Conservation (phyloP, 1,284 basidiomycete genomes). For the Peniophora sp. region DNA sequence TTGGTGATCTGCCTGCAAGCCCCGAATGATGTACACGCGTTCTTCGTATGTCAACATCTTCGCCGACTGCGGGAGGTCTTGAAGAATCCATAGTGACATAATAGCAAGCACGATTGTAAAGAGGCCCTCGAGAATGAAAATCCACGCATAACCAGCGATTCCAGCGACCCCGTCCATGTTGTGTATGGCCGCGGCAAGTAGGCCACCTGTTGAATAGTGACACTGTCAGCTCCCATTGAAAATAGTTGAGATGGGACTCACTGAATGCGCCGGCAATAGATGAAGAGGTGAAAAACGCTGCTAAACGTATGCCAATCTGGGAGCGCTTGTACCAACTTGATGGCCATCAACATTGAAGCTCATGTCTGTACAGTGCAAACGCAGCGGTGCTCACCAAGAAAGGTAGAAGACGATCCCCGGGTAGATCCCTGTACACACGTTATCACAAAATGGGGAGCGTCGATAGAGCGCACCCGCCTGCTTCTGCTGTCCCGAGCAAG, state of each 20-base stretch:
- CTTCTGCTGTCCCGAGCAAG: constrained; percentile 11
- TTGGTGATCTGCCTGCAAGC: constrained; percentile 41
- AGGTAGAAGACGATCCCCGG: constrained; percentile 30
- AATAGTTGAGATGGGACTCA: constrained; percentile 15
- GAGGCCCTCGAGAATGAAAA: constrained; percentile 62
- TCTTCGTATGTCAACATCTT: constrained; percentile 46
- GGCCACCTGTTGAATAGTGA: constrained; percentile 34
- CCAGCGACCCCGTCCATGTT: constrained; percentile 65
- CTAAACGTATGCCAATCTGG: constrained; percentile 59
- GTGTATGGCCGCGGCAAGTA: constrained; percentile 56
- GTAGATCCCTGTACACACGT: constrained; percentile 18
- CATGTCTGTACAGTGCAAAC: background rate
- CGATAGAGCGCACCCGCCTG: constrained; percentile 10
- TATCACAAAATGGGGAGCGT: background rate
- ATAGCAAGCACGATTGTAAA: constrained; percentile 34
- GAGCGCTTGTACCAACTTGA: constrained; percentile 41
- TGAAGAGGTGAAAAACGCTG: constrained; percentile 66
- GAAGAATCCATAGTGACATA: constrained; percentile 46
- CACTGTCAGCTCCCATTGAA: background rate
- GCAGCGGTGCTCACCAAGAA: constrained; percentile 19
- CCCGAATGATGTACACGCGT: constrained; percentile 39
- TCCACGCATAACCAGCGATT: constrained; percentile 55
- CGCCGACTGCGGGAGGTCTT: constrained; percentile 57
- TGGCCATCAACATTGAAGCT: background rate
- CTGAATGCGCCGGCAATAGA: constrained; percentile 67